A percentile compares a stretch with the other conserved stretches of the same genome.
These are phyloP conservation scores for Afroboletus lepidellus DNA, from an alignment of 1,284 basidiomycete species.

Conservation along the genomic window DNA sequence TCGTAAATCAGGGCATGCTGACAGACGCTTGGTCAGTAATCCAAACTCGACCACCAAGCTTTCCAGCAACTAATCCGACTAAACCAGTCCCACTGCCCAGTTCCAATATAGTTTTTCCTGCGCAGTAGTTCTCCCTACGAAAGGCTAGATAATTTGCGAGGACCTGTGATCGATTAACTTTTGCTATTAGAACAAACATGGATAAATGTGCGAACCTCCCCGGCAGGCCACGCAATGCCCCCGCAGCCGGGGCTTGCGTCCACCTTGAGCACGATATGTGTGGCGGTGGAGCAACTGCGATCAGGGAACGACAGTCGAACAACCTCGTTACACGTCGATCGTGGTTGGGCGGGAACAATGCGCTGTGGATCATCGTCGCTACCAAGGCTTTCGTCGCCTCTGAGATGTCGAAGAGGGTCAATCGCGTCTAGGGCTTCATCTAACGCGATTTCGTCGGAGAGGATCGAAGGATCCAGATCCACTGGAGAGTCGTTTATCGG, in stretches of 20 bases:
- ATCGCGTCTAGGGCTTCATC: constrained; percentile 56
- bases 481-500: not conserved
- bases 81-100: constrained; percentile 90
- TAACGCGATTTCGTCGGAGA: constrained; percentile 37
- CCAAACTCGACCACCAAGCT: constrained; percentile 63
- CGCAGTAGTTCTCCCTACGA: constrained; percentile 48
- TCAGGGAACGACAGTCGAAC: constrained; percentile 47
- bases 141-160: constrained; percentile 71
- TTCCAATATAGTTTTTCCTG: constrained; percentile 68
- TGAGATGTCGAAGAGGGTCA: constrained; percentile 67
- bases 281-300: constrained; percentile 23
- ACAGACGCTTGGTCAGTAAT: constrained; percentile 91
- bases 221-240: constrained; percentile 90
- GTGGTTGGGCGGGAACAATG: constrained; percentile 57
- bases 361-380: constrained; percentile 28
- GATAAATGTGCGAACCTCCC: constrained; percentile 58
- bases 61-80: constrained; percentile 80
- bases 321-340: constrained; percentile 49
- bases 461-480: constrained; percentile 10
- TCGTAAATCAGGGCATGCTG: constrained; percentile 11
- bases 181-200: not conserved
- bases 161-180: constrained; percentile 48
- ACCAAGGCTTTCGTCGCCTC: constrained; percentile 35
- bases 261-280: constrained; percentile 54
- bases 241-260: constrained; percentile 88